Percentiles rank a stretch among this genome's conserved stretches.
These are phyloP conservation scores for Tardiomyces digboiensis DNA, from an alignment of 1,139 yeast species.

Conservation along the genomic window DNA sequence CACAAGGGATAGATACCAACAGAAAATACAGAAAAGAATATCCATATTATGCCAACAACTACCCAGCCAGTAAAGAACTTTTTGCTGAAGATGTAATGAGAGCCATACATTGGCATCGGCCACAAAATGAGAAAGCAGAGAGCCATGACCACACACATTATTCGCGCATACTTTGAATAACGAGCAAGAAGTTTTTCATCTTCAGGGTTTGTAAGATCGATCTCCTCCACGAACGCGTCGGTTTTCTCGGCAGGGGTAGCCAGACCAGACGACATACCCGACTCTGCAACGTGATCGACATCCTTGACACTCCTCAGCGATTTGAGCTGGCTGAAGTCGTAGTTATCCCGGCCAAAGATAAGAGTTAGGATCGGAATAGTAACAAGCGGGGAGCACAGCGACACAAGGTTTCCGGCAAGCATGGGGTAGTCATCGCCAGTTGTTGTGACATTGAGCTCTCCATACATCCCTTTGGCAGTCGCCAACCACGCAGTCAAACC, in stretches of 20 bases:
- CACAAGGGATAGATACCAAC: constrained; percentile 54
- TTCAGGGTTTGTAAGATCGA: constrained; percentile 10
- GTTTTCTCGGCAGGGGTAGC: constrained; percentile 11
- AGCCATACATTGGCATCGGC: constrained; percentile 90
- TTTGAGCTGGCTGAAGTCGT: constrained; percentile 58
- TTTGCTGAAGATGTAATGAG: constrained; percentile 59
- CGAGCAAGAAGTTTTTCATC: constrained; percentile 25
- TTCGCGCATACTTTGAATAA: constrained; percentile 43
- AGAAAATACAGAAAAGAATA: constrained; percentile 28
- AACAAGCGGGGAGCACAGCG: constrained; percentile 64
- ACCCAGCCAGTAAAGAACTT: constrained; percentile 79
- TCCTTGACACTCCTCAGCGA: constrained; percentile 56
- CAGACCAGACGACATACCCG: constrained; percentile 13
- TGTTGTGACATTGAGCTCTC: constrained; percentile 43
- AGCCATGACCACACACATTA: constrained; percentile 47
- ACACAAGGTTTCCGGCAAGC: constrained; percentile 81
- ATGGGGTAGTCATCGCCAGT: constrained; percentile 74
- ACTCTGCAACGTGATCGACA: constrained; percentile 10
- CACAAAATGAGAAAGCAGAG: constrained; percentile 55
- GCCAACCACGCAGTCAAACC: constrained; percentile 44
- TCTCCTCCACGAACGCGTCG: constrained; percentile 12
- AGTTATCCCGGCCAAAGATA: constrained; percentile 57
- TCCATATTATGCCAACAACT: constrained; percentile 39
- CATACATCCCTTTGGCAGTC: constrained; percentile 29
- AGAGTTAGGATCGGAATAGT: constrained; percentile 59